These are phyloP conservation scores for Oenanthe sinensis DNA, from an alignment of 129 eudicot species.

Conservation along the genomic window DNA sequence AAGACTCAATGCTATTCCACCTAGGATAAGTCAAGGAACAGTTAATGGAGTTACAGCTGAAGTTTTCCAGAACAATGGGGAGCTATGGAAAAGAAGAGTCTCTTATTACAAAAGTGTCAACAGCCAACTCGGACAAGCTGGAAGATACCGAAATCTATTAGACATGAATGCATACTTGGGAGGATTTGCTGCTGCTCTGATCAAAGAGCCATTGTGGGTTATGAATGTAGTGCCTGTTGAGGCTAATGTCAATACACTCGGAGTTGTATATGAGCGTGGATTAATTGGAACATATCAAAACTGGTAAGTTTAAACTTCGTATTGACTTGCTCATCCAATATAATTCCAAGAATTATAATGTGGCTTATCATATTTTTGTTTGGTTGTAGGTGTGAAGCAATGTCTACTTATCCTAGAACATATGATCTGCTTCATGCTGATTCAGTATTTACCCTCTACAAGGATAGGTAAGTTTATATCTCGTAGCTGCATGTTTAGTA, in stretches of 20 bases:
- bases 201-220: slow-evolving; percentile 80
- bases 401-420: slow-evolving; percentile 96
- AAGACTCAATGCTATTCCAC: slow-evolving; percentile 66
- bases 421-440: slow-evolving; percentile 89
- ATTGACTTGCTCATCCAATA: neutral
- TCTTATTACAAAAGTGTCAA: slow-evolving; percentile 68
- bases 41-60: slow-evolving; percentile 52
- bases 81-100: slow-evolving; percentile 66
- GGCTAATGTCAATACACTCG: slow-evolving; percentile 77
- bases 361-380: neutral
- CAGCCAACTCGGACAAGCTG: slow-evolving; percentile 60
- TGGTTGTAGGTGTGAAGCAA: slow-evolving; percentile 85
- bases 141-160: slow-evolving; percentile 76
- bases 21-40: slow-evolving; percentile 56
- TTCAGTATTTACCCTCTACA: slow-evolving; percentile 67
- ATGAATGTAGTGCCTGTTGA: slow-evolving; percentile 92
- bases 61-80: slow-evolving; percentile 37
- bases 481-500: neutral
- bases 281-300: slow-evolving; percentile 88
- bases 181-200: slow-evolving; percentile 86
- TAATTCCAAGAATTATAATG: neutral
- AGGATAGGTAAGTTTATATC: slow-evolving; percentile 40
- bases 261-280: slow-evolving; percentile 81
- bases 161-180: slow-evolving; percentile 95
- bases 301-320: slow-evolving; percentile 37